Conservation (phyloP, 2,329 filamentous ascomycete species). For the Pseudogymnoascus sp. region DNA sequence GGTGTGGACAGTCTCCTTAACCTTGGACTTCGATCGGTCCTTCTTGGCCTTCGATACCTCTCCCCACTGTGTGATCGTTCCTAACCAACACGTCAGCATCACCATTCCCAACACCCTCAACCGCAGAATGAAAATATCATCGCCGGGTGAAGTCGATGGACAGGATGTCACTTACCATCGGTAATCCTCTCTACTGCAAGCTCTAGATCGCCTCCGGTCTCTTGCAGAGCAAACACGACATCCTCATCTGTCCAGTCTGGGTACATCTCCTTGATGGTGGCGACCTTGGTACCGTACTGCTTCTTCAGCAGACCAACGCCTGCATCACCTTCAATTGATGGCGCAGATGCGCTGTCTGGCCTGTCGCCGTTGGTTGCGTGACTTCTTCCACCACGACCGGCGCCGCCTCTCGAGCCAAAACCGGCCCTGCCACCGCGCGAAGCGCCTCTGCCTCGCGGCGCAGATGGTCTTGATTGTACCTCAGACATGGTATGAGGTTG, state of each 20-base stretch:
- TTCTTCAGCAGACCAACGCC: constrained; percentile 89
- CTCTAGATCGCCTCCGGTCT: constrained; percentile 72
- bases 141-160: constrained; percentile 8
- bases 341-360: constrained; percentile 48
- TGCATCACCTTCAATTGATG: constrained; percentile 67
- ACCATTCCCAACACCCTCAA: neutral
- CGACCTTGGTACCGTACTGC: constrained; percentile 71
- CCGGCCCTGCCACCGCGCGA: constrained; percentile 76
- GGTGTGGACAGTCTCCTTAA: constrained; percentile 45
- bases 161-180: constrained; percentile 49
- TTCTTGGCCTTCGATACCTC: constrained; percentile 77
- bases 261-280: constrained; percentile 84
- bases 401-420: constrained; percentile 57
- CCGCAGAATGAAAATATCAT: neutral
- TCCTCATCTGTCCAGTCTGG: constrained; percentile 93
- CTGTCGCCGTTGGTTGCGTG: constrained; percentile 66
- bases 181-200: constrained; percentile 69
- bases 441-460: constrained; percentile 83
- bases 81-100: constrained; percentile 34
- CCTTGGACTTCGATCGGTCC: constrained; percentile 62
- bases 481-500: constrained; percentile 70
- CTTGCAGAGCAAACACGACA: constrained; percentile 83
- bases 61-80: constrained; percentile 73
- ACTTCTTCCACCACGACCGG: constrained; percentile 51
- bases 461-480: constrained; percentile 73